Evolutionary conservation across 2,329 filamentous ascomycete genomes (phyloP).

Genomic region (Neofusicoccum kwambonambiense): DNA sequence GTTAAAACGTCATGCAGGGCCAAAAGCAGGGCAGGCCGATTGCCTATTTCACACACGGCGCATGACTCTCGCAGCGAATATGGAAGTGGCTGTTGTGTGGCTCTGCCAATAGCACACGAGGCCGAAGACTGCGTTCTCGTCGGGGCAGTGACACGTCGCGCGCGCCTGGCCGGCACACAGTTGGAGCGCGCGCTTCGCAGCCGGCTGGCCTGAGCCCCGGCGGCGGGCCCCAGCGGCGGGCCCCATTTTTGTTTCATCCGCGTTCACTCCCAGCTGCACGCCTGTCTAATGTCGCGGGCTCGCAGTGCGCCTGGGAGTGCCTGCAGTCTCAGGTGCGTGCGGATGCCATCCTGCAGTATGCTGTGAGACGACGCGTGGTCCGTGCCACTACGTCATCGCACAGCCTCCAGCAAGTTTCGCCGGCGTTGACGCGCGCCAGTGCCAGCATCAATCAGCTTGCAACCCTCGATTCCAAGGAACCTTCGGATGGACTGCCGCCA

Average conservation of each 20-base stretch:
- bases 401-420: not conserved
- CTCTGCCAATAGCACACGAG: not conserved
- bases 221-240: not conserved
- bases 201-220: not conserved
- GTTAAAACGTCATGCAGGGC: slow-evolving; percentile 18
- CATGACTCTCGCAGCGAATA: not conserved
- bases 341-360: too few species aligned
- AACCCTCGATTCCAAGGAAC: too few species aligned
- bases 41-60: slow-evolving; percentile 1
- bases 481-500: too few species aligned
- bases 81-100: not conserved
- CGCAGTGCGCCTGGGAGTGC: too few species aligned
- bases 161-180: not conserved
- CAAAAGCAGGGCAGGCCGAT: slow-evolving; percentile 1
- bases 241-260: not conserved
- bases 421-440: too few species aligned
- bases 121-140: not conserved
- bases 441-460: too few species aligned
- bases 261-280: not conserved
- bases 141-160: slow-evolving; percentile 5
- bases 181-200: not conserved
- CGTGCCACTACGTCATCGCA: slow-evolving; percentile 5
- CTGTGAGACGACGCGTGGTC: not conserved
- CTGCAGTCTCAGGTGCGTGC: too few species aligned
- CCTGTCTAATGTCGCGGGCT: not conserved